Evolutionary conservation across 768 basidiomycete species (phyloP).

Genomic region (Suillus bovinus): DNA sequence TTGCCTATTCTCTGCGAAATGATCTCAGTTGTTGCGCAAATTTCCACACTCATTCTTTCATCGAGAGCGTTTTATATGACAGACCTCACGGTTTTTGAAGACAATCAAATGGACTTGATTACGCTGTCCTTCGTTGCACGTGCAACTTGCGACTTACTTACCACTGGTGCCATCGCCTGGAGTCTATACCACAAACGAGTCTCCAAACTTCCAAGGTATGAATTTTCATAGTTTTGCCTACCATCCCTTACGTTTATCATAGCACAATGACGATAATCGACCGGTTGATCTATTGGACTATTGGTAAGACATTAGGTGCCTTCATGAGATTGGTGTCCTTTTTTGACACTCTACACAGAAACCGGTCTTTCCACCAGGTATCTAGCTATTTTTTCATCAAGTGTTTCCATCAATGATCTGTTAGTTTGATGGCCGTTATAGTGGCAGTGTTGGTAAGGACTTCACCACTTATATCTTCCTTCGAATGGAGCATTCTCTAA

Average conservation of each 20-base stretch:
- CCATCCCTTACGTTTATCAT: not conserved
- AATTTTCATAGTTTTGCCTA: not conserved
- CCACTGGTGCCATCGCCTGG: conserved; percentile 1
- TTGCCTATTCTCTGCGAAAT: conserved; percentile 3
- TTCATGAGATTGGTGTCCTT: not conserved
- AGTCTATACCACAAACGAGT: too few species aligned
- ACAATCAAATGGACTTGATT: not conserved
- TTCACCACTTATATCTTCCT: not conserved
- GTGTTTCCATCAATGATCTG: not conserved
- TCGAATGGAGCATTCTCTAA: not conserved
- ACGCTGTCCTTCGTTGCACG: not conserved
- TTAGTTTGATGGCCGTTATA: not conserved
- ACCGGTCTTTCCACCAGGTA: not conserved
- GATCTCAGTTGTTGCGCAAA: not conserved
- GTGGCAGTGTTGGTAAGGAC: not conserved
- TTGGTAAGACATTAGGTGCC: not conserved
- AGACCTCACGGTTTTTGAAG: not conserved
- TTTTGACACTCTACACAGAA: not conserved
- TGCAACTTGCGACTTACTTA: not conserved
- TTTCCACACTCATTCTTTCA: not conserved
- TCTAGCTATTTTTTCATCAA: not conserved
- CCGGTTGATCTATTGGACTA: not conserved
- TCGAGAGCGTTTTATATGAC: not conserved
- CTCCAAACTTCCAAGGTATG: too few species aligned
- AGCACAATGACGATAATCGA: not conserved